These are phyloP conservation scores for Phytophthora ohioensis DNA, from an alignment of 352 stramenopile genomes.

Conservation along the genomic window DNA sequence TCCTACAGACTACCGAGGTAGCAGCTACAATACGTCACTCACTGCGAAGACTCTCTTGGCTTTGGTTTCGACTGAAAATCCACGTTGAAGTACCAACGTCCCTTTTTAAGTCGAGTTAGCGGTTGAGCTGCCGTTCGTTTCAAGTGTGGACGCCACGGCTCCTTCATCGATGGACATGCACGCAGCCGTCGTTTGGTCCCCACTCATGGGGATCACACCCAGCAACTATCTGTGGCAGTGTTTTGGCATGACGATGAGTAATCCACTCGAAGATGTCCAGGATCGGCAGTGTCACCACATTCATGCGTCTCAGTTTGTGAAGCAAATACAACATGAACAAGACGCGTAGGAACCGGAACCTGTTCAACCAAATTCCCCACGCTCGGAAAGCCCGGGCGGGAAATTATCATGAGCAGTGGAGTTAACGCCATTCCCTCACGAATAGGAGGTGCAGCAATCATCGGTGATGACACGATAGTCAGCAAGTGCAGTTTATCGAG, in stretches of 20 bases:
- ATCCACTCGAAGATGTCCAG: constrained; percentile 57
- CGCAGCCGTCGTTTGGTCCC: constrained; percentile 67
- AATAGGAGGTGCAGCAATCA: constrained; percentile 22
- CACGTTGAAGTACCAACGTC: constrained; percentile 61
- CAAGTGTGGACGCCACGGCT: constrained; percentile 58
- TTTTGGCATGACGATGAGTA: constrained; percentile 46
- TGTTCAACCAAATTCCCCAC: not conserved
- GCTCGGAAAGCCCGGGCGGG: not conserved
- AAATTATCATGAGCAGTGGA: constrained; percentile 27
- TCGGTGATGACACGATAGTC: too few relatives aligned
- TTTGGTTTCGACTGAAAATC: constrained; percentile 17
- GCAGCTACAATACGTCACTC: constrained; percentile 3
- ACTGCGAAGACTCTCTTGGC: constrained; percentile 14
- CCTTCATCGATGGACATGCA: constrained; percentile 71
- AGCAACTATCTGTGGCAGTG: constrained; percentile 50
- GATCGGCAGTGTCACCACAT: constrained; percentile 50
- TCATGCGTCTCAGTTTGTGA: constrained; percentile 13
- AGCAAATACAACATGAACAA: constrained; percentile 31
- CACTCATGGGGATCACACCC: constrained; percentile 55
- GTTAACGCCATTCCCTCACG: constrained; percentile 22
- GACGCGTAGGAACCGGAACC: not conserved
- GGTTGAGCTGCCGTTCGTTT: constrained; percentile 5
- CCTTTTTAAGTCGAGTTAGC: constrained; percentile 40
- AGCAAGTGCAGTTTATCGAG: too few relatives aligned
- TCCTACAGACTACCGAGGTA: too few relatives aligned